phyloP scores from a whole-genome alignment of 208 protist species.

The Acanthamoeba royreba region DNA sequence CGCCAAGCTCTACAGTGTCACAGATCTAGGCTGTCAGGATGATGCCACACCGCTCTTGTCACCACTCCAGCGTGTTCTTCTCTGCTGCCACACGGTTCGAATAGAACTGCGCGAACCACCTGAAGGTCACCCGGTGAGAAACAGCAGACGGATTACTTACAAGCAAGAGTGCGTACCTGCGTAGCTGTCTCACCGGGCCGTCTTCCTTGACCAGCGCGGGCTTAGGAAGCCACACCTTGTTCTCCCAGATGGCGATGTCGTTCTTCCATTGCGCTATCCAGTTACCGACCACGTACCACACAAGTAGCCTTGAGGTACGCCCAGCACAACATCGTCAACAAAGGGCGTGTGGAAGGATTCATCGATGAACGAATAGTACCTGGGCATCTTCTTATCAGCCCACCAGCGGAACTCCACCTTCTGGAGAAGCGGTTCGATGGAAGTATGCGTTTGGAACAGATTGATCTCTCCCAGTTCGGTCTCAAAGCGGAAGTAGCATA shows the following conservation, averaged over 20 bases:
- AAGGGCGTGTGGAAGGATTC: neutral
- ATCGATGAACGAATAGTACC: neutral
- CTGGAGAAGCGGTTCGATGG: neutral
- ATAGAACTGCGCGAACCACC: constrained; percentile 44
- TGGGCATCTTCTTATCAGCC: neutral
- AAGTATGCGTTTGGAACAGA: neutral
- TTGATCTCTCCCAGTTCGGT: neutral
- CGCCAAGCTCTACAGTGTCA: no score
- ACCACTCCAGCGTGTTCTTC: neutral
- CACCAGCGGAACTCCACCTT: neutral
- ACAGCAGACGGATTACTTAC: neutral
- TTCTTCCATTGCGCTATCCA: constrained; percentile 43
- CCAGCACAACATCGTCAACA: neutral
- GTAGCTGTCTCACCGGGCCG: neutral
- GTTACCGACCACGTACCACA: constrained; percentile 38
- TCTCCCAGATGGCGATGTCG: constrained; percentile 35
- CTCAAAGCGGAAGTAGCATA: neutral
- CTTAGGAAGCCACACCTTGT: constrained; percentile 12
- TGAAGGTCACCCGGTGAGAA: neutral
- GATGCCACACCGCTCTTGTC: neutral
- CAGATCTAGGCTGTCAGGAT: no score
- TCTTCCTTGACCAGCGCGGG: constrained; percentile 25
- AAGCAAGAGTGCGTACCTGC: neutral
- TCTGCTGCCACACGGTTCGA: neutral
- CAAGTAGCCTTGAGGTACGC: neutral